A percentile compares a stretch with the other conserved stretches of the same genome.
Conservation (phyloP, 805 yeast species). For the Lipomyces mesembrius region DNA sequence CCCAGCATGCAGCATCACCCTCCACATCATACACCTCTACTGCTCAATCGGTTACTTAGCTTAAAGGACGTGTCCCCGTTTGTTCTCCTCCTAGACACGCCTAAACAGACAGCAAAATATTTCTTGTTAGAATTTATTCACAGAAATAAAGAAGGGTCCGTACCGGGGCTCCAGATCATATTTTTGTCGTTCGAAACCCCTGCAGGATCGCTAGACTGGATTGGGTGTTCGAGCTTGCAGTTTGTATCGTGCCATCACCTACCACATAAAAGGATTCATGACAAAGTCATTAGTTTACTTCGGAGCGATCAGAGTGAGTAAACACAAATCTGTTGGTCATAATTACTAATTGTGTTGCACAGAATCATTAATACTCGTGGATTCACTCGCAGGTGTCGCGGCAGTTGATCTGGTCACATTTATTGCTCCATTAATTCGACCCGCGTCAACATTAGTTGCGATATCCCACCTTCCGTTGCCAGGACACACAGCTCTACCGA, state of each 20-base stretch:
- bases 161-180: constrained; percentile 47
- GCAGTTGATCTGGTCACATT: constrained; percentile 54
- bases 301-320: constrained; percentile 22
- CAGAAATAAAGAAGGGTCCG: constrained; percentile 44
- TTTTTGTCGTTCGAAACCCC: constrained; percentile 74
- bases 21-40: constrained; percentile 29
- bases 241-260: constrained; percentile 23
- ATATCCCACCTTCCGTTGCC: constrained; percentile 15
- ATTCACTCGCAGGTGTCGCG: constrained; percentile 66
- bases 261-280: constrained; percentile 17
- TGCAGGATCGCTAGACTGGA: constrained; percentile 40
- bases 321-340: neutral
- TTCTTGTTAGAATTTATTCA: constrained; percentile 63
- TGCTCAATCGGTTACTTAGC: constrained; percentile 67
- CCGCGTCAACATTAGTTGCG: constrained; percentile 53
- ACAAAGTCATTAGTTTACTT: constrained; percentile 38
- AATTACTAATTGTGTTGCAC: neutral
- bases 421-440: constrained; percentile 56
- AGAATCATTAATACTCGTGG: constrained; percentile 58
- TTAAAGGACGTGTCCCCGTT: constrained; percentile 79
- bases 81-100: constrained; percentile 67
- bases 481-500: constrained; percentile 5
- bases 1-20: constrained; percentile 6
- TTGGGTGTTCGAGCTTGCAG: neutral
- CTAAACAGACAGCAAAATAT: constrained; percentile 66